Conservation (phyloP, 495 filamentous ascomycete species). For the Recurvomyces mirabilis region DNA sequence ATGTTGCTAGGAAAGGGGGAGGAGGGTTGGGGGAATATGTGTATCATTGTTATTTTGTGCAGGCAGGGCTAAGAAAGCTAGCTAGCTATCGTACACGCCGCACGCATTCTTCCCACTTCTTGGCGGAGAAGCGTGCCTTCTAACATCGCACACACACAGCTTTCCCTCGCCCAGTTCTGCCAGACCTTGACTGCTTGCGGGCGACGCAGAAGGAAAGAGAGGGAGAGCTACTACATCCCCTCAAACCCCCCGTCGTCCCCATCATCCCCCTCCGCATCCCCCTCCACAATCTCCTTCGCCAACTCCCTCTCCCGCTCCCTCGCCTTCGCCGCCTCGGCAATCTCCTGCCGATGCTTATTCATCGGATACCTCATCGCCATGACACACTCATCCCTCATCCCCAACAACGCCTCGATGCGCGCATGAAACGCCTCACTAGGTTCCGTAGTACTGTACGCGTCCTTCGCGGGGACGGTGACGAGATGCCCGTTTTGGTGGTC, state of each 20-base stretch:
- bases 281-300: constrained; percentile 98
- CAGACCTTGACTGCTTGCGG: too few relatives aligned
- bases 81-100: too few relatives aligned
- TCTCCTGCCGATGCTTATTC: constrained; percentile 95
- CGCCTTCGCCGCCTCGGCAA: constrained; percentile 96
- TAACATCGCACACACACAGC: too few relatives aligned
- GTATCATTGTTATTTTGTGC: too few relatives aligned
- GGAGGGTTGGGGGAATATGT: too few relatives aligned
- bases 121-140: too few relatives aligned
- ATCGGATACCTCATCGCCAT: constrained; percentile 99
- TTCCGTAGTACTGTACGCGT: constrained; percentile 91
- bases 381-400: constrained; percentile 91
- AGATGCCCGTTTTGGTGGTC: constrained; percentile 93
- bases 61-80: too few relatives aligned
- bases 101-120: too few relatives aligned
- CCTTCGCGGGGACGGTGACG: constrained; percentile 93
- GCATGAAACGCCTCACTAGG: constrained; percentile 95
- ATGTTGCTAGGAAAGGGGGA: too few relatives aligned
- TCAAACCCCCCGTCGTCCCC: constrained; percentile 86
- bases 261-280: constrained; percentile 94
- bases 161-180: too few relatives aligned
- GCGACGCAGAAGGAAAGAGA: too few relatives aligned
- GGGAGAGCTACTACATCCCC: constrained; percentile 93
- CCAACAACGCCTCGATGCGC: constrained; percentile 80
- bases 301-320: constrained; percentile 90